Conservation (phyloP, 352 stramenopile genomes). For the Elongisporangium anandrum region DNA sequence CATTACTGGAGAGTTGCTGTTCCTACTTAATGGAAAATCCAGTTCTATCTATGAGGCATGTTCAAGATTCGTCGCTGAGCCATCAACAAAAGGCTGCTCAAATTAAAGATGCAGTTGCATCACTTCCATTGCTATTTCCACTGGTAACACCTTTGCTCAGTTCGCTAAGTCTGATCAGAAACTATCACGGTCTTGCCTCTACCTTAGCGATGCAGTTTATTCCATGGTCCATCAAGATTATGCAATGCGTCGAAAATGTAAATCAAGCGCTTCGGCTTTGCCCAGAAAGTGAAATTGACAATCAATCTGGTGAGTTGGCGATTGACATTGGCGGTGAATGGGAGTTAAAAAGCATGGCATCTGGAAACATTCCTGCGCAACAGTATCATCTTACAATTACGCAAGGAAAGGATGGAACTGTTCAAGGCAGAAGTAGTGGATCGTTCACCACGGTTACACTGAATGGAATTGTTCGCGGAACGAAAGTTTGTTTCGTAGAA, state of each 20-base stretch:
- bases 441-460: constrained; percentile 83
- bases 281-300: not conserved
- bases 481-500: constrained; percentile 82
- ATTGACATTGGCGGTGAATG: constrained; percentile 78
- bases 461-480: constrained; percentile 66
- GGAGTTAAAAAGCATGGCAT: constrained; percentile 86
- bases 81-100: constrained; percentile 10
- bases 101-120: constrained; percentile 23
- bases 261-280: constrained; percentile 42
- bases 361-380: constrained; percentile 82
- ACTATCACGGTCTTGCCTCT: constrained; percentile 63
- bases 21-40: constrained; percentile 24
- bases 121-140: constrained; percentile 51
- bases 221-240: constrained; percentile 66
- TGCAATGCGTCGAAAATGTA: constrained; percentile 64
- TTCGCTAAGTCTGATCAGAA: constrained; percentile 54
- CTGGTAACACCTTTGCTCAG: constrained; percentile 67
- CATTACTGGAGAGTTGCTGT: constrained; percentile 53
- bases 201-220: constrained; percentile 71
- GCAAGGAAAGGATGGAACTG: constrained; percentile 55
- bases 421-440: constrained; percentile 69
- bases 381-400: constrained; percentile 80
- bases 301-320: constrained; percentile 26
- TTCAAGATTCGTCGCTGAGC: constrained; percentile 10
- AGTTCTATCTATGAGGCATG: not conserved